These are phyloP conservation scores for Apiotrichum akiyoshidainum DNA, from an alignment of 1,284 basidiomycete genomes.

Conservation along the genomic window DNA sequence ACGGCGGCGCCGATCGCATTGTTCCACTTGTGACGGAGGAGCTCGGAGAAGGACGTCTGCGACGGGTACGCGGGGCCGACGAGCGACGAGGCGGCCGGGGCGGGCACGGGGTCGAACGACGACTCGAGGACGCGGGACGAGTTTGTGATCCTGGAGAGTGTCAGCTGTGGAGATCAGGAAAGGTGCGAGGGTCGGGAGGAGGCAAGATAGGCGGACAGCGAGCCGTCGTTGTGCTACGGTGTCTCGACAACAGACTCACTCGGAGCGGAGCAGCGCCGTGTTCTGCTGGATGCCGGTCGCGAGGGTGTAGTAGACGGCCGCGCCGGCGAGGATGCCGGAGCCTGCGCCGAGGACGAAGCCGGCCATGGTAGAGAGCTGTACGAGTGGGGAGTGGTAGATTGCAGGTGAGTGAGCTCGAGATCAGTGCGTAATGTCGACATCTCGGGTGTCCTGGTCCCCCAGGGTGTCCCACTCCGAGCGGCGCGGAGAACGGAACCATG, in stretches of 20 bases:
- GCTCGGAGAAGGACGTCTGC: conserved; percentile 27
- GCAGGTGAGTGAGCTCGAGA: not conserved
- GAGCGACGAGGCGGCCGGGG: conserved; percentile 29
- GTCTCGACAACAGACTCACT: conserved; percentile 26
- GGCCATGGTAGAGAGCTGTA: conserved; percentile 27
- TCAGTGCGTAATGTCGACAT: not conserved
- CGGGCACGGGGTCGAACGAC: conserved; percentile 31
- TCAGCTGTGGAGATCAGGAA: not conserved
- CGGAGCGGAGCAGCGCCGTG: conserved; percentile 29
- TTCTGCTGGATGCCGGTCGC: conserved; percentile 30
- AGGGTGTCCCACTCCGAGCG: not conserved
- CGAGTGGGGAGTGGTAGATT: not conserved
- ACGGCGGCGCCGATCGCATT: conserved; percentile 27
- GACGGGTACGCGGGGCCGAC: conserved; percentile 29
- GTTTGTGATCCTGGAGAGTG: not conserved
- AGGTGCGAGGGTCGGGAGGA: not conserved
- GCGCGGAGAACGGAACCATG: not conserved
- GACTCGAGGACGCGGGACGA: conserved; percentile 23
- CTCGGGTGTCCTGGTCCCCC: no score
- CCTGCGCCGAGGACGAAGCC: conserved; percentile 45
- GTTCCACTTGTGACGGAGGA: conserved; percentile 41
- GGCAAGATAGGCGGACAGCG: not conserved
- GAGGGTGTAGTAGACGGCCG: conserved; percentile 47
- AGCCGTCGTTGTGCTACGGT: no score
- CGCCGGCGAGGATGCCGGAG: conserved; percentile 41